These are phyloP conservation scores for Syzygium malaccense DNA, from an alignment of 441 rosid species.

Conservation along the genomic window DNA sequence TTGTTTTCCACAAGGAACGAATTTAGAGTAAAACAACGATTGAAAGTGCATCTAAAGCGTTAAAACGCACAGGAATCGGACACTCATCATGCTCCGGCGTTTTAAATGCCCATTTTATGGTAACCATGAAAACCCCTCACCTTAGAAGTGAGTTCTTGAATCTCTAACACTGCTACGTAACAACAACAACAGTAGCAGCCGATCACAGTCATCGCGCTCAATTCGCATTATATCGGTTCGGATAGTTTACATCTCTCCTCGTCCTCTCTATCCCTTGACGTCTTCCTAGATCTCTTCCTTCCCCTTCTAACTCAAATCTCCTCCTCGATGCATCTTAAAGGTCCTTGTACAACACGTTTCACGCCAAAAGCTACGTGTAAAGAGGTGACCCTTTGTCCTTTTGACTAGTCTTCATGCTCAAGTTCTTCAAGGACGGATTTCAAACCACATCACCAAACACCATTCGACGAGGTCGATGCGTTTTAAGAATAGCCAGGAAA, in stretches of 20 bases:
- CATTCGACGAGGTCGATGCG: neutral
- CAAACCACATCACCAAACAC: neutral
- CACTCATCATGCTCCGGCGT: too few relatives aligned
- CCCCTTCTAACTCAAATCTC: neutral
- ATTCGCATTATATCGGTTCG: neutral
- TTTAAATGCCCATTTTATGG: too few relatives aligned
- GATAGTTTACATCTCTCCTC: neutral
- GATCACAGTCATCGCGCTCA: neutral
- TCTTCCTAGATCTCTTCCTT: neutral
- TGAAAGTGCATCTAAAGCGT: too few relatives aligned
- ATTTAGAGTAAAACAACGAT: too few relatives aligned
- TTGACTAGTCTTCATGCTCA: neutral
- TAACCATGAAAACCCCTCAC: too few relatives aligned
- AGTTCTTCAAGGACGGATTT: neutral
- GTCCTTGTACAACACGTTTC: neutral
- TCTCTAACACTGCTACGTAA: too few relatives aligned
- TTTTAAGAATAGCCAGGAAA: neutral
- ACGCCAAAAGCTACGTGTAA: neutral
- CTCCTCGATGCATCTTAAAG: neutral
- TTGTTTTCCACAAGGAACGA: too few relatives aligned
- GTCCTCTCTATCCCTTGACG: neutral
- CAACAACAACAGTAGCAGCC: neutral
- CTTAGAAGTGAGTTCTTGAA: too few relatives aligned
- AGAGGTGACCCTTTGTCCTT: neutral
- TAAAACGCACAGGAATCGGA: too few relatives aligned